These are phyloP conservation scores for Penicillium sp. DNA, from an alignment of 2,329 filamentous ascomycete genomes.

Conservation along the genomic window DNA sequence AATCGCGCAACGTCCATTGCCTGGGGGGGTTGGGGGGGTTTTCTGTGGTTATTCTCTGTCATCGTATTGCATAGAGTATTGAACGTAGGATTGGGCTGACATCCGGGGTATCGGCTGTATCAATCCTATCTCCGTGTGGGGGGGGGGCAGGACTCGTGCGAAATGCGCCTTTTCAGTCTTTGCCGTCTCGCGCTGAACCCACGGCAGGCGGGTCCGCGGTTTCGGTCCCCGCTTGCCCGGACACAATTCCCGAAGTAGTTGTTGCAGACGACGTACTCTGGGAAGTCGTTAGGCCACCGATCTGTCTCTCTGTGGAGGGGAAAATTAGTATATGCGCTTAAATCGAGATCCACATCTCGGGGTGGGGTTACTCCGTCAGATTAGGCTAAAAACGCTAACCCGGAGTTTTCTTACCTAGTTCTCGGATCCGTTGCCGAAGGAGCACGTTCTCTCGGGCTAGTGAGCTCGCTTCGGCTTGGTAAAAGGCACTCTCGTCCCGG, in stretches of 20 bases:
- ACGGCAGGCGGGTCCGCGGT: constrained; percentile 17
- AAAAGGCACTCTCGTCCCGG: constrained; percentile 48
- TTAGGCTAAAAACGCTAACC: neutral
- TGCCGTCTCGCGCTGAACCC: constrained; percentile 16
- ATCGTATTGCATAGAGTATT: neutral
- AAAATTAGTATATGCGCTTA: constrained; percentile 1
- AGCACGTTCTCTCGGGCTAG: constrained; percentile 50
- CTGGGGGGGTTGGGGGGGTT: neutral
- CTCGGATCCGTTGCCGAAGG: constrained; percentile 47
- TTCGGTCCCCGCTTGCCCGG: constrained; percentile 22
- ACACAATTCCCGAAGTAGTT: constrained; percentile 5
- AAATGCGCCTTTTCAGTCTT: constrained; percentile 14
- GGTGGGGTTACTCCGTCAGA: constrained; percentile 2
- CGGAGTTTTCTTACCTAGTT: constrained; percentile 38
- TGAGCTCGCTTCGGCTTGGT: constrained; percentile 49
- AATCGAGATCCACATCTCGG: neutral
- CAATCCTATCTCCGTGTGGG: neutral
- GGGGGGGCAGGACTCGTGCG: neutral
- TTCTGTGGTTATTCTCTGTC: neutral
- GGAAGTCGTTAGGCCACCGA: constrained; percentile 17
- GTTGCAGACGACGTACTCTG: constrained; percentile 3
- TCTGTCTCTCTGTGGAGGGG: constrained; percentile 20
- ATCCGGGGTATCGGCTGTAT: neutral
- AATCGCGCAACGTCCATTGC: neutral
- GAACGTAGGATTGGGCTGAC: neutral